Evolutionary conservation across 2,329 filamentous ascomycete genomes (phyloP), one percentile per base, ranked within the genome.

Genomic region (Pseudocercospora eumusae): DNA sequence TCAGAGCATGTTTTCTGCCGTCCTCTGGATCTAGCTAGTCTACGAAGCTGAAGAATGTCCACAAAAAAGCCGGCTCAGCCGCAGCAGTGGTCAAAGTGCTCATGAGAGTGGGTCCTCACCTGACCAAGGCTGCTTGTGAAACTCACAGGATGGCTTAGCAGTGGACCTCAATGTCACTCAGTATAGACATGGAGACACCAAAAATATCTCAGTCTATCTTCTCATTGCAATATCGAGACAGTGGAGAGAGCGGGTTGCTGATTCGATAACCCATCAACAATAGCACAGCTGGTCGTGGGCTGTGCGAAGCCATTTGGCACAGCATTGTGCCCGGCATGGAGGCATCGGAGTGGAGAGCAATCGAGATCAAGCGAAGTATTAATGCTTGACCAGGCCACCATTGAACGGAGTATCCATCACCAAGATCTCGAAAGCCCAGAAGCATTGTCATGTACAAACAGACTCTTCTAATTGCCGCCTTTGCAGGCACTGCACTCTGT

Each of bases 151-250:
- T 47, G 44, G 44, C 44, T 47, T 47, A 47, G 44, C 44, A 47
- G 44, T 47, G 44, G 10, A 47, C 21, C 44, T 20, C 44, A 15
- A 47, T 47, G 13, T 47, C 21, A 47, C 44, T 20, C 44, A 25
- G 44, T 47, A 47, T 47, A 47, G 44, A 47, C 18, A 47, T 47
- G 18, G 44, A 23, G 18, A 47, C 44, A 47, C 44, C 44, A 47
- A 45, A 18, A 45, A 5, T 6, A 25, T 11, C 18, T 21, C 9
- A 2, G n/a, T 47, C 9, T 25, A 18, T 9, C 7, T 47, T 25
- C 18, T 20, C 11, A 47, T 47, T 47, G 44, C 44, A 47, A 47
- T 47, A 47, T 47, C 44, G 44, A 40, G 3, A n/a, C 36, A 7
- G 36, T 40, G 36, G 15, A 18, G 15, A 40, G 1, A 6, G 6